phyloP scores from a whole-genome alignment of 2,329 filamentous ascomycete genomes.

The Parascedosporium putredinis region DNA sequence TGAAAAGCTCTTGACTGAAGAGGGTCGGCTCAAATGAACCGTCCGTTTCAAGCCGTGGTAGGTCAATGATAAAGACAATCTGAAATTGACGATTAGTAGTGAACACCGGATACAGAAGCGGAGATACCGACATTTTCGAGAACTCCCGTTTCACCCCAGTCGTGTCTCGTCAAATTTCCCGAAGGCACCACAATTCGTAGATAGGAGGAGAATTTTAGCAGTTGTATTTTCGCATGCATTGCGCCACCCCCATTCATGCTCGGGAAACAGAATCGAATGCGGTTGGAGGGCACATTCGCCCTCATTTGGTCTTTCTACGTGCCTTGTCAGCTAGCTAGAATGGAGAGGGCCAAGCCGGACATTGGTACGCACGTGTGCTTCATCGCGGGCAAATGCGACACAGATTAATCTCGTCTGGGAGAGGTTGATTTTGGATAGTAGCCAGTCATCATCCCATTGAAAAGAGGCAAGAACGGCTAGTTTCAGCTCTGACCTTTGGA shows the following conservation, averaged over 20 bases:
- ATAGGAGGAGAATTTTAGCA: constrained; percentile 67
- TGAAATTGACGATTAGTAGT: constrained; percentile 20
- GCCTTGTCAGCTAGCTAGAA: not conserved
- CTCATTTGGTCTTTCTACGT: constrained; percentile 37
- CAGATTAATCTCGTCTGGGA: constrained; percentile 51
- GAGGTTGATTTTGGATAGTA: constrained; percentile 59
- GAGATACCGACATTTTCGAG: constrained; percentile 65
- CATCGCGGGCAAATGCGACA: constrained; percentile 42
- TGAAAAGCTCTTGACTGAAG: constrained; percentile 61
- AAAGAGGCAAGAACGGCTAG: constrained; percentile 80
- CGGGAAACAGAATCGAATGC: constrained; percentile 69
- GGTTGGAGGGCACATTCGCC: constrained; percentile 36
- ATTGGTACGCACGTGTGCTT: constrained; percentile 36
- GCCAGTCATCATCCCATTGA: constrained; percentile 75
- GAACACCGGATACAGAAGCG: not conserved
- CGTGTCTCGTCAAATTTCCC: constrained; percentile 74
- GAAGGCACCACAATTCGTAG: constrained; percentile 76
- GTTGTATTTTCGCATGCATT: constrained; percentile 93
- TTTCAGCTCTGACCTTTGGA: constrained; percentile 62
- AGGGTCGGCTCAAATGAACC: constrained; percentile 18
- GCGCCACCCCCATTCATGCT: constrained; percentile 61
- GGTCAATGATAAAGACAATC: constrained; percentile 85
- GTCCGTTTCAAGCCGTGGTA: constrained; percentile 45
- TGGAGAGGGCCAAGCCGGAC: not conserved
- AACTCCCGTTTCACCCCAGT: constrained; percentile 77